Evolutionary conservation across 192 early-diverging fungal species (phyloP), one percentile per base, ranked within the genome.

Genomic region (Coemansia sp.): DNA sequence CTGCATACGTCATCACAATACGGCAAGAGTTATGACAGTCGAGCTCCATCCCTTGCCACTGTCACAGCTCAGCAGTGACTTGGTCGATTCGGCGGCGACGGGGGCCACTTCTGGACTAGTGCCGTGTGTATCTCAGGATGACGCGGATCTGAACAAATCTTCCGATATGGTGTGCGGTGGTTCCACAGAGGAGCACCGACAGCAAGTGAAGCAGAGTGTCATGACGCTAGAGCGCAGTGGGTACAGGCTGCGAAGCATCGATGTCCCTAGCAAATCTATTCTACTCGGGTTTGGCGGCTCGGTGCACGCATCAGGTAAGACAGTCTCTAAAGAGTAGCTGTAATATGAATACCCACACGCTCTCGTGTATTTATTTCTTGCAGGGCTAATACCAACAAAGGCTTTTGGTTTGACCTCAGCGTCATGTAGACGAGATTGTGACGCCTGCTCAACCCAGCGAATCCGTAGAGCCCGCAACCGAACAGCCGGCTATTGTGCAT

Each of bases 191-290:
- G 16, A 40, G 41, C 22, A 20, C 20, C 34, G 22, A 6, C 55
- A 41, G 58, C 65, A 81, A 68, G 53, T 81, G n/a, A 44, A 40
- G 40, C 52, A 55, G 13, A 76, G 81, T 60, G 57, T 34, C 3
- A 50, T 84, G 22, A 71, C 68, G 6, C n/a, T 79, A 16, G 15
- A 64, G 39, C 63, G 72, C 5, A 40, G 44, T 5, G 81, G 81
- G 3, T 84, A 84, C 52, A 64, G 27, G 12, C 38, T 84, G 18
- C 81, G 64, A 33, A 84, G 81, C 65, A 49, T 71, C 57, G 71
- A 84, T 58, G 39, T 43, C 40, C 69, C 77, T 18, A 38, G 43
- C 43, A 68, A 24, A 43, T 24, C 61, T 18, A 68, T 84, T 50
- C 39, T 69, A n/a, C 18, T 84, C 36, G 60, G 49, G 27, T 79